These are phyloP conservation scores for Vitrella brassicaformis DNA, from an alignment of 73 alveolate species.

Conservation along the genomic window DNA sequence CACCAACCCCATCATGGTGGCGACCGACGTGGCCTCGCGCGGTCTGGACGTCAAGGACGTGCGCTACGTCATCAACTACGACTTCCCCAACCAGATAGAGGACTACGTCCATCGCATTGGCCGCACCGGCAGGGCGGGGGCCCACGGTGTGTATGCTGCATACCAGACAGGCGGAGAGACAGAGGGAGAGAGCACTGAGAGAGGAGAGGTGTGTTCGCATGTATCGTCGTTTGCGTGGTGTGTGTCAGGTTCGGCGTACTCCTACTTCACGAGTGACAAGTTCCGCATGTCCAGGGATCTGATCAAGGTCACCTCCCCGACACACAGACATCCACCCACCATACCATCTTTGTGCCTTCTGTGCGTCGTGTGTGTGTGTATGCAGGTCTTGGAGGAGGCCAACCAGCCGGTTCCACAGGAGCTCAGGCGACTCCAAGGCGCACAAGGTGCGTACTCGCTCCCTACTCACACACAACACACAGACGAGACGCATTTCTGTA, in stretches of 20 bases:
- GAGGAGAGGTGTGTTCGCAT: neutral
- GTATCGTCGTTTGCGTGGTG: neutral
- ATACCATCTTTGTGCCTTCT: too few species aligned
- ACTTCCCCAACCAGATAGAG: constrained; percentile 77
- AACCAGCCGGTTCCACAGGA: constrained; percentile 23
- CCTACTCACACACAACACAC: too few species aligned
- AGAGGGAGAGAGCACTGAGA: neutral
- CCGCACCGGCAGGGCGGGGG: constrained; percentile 85
- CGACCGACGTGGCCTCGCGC: constrained; percentile 83
- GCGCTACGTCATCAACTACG: constrained; percentile 73
- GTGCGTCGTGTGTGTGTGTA: too few species aligned
- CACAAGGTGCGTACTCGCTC: too few species aligned
- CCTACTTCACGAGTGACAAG: constrained; percentile 24
- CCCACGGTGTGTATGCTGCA: constrained; percentile 40
- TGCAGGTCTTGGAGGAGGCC: constrained; percentile 17
- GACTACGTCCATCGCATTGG: constrained; percentile 85
- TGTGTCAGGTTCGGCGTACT: constrained; percentile 16
- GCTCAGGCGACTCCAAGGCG: too few species aligned
- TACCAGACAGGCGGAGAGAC: neutral
- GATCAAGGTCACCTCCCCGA: constrained; percentile 11
- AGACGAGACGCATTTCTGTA: too few species aligned
- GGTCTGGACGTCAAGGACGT: constrained; percentile 75
- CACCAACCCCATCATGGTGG: constrained; percentile 60
- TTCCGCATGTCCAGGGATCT: constrained; percentile 24
- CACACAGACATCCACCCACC: too few species aligned